Evolutionary conservation across 2,329 filamentous ascomycete genomes (phyloP).

Genomic region (Fusarium continuum): DNA sequence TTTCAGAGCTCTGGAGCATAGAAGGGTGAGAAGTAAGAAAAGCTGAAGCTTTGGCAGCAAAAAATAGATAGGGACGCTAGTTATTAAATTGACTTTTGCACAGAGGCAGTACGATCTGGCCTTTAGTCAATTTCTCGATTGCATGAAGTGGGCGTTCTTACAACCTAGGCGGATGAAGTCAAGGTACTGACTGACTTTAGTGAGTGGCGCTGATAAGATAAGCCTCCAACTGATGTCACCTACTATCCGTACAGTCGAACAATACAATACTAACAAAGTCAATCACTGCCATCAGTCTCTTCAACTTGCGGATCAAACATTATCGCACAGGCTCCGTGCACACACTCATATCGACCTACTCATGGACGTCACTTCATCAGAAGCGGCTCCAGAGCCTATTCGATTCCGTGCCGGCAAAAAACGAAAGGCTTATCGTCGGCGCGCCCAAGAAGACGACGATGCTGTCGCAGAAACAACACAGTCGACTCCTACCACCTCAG

Average conservation of each 20-base stretch:
- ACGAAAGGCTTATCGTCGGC: slow-evolving; percentile 67
- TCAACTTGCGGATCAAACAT: slow-evolving; percentile 2
- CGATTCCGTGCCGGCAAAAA: slow-evolving; percentile 68
- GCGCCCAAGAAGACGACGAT: slow-evolving; percentile 48
- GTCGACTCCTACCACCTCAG: slow-evolving; percentile 5
- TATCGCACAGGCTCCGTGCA: neutral
- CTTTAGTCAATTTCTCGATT: slow-evolving; percentile 7
- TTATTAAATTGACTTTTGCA: neutral
- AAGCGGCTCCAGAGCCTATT: slow-evolving; percentile 47
- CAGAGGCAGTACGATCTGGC: neutral
- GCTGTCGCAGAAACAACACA: slow-evolving; percentile 4
- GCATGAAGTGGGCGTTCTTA: neutral
- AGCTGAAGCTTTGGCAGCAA: neutral
- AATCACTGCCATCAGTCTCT: neutral
- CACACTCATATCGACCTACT: neutral
- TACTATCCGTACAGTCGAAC: too few species aligned
- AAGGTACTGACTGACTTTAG: neutral
- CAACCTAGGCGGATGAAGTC: neutral
- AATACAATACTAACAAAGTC: neutral
- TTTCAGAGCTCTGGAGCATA: neutral
- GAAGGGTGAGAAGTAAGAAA: neutral
- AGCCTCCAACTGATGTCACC: slow-evolving; percentile 30
- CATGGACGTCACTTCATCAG: slow-evolving; percentile 30
- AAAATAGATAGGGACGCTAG: neutral
- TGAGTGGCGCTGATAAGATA: slow-evolving; percentile 30